Conservation (phyloP, 805 yeast genomes). For the Suhomyces kilbournensis region DNA sequence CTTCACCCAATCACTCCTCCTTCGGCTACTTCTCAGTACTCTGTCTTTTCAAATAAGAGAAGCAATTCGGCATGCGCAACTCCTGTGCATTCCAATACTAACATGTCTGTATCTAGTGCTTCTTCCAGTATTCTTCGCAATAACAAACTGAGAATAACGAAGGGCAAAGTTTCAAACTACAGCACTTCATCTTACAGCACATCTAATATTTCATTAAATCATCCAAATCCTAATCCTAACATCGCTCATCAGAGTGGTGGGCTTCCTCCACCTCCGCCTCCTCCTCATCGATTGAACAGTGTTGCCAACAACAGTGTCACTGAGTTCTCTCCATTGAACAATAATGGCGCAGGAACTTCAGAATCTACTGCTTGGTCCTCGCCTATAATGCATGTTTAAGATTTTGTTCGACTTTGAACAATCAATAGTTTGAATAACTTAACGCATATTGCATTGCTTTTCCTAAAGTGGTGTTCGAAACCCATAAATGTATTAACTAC, state of each 20-base stretch:
- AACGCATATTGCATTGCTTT: neutral
- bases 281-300: conserved; percentile 2
- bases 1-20: conserved; percentile 39
- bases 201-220: neutral
- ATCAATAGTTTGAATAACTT: neutral
- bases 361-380: conserved; percentile 12
- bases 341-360: conserved; percentile 6
- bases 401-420: neutral
- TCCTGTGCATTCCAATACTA: conserved; percentile 18
- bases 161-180: conserved; percentile 4
- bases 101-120: conserved; percentile 4
- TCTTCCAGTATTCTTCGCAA: conserved; percentile 7
- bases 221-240: neutral
- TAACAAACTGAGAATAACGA: conserved; percentile 11
- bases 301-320: conserved; percentile 5
- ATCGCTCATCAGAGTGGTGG: neutral
- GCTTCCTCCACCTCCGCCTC: conserved; percentile 2
- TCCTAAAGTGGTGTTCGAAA: neutral
- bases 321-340: conserved; percentile 8
- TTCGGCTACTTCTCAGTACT: conserved; percentile 39
- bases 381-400: conserved; percentile 13
- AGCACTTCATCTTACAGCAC: neutral
- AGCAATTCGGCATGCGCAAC: conserved; percentile 19
- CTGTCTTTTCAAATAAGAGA: conserved; percentile 32
- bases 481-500: neutral